Evolutionary conservation across 75 land plant genomes (phyloP).

Genomic region (Cunninghamia lanceolata): DNA sequence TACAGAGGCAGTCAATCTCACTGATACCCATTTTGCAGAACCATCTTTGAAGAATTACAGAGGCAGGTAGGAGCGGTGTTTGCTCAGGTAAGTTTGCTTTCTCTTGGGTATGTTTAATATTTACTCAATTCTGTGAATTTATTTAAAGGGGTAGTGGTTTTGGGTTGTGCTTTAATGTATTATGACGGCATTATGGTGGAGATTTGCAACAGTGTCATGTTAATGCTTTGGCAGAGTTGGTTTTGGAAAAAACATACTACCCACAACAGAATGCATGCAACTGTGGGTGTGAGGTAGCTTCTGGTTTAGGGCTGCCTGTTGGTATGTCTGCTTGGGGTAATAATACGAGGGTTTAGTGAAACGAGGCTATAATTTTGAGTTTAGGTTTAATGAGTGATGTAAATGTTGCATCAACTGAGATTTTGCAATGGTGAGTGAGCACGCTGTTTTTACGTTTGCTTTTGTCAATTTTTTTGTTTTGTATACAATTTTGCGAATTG

Average conservation of each 20-base stretch:
- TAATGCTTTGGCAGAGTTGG: not conserved
- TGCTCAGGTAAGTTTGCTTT: not conserved
- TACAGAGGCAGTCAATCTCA: not conserved
- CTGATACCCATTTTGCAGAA: not conserved
- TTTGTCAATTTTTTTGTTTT: too few species aligned
- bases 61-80: not conserved
- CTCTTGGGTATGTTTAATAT: not conserved
- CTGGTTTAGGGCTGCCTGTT: not conserved
- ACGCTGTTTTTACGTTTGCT: too few species aligned
- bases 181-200: not conserved
- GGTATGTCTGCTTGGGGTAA: not conserved
- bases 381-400: not conserved
- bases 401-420: not conserved
- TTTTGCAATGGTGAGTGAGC: too few species aligned
- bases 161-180: too few species aligned
- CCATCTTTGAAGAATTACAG: not conserved
- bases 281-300: too few species aligned
- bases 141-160: too few species aligned
- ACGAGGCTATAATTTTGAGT: not conserved
- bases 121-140: too few species aligned
- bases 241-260: too few species aligned
- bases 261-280: too few species aligned
- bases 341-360: not conserved
- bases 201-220: not conserved
- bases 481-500: too few species aligned